Percentiles rank a stretch among this genome's conserved stretches.
These are phyloP conservation scores for Leccinum pseudoinsigne DNA, from an alignment of 1,284 basidiomycete species.

Conservation along the genomic window DNA sequence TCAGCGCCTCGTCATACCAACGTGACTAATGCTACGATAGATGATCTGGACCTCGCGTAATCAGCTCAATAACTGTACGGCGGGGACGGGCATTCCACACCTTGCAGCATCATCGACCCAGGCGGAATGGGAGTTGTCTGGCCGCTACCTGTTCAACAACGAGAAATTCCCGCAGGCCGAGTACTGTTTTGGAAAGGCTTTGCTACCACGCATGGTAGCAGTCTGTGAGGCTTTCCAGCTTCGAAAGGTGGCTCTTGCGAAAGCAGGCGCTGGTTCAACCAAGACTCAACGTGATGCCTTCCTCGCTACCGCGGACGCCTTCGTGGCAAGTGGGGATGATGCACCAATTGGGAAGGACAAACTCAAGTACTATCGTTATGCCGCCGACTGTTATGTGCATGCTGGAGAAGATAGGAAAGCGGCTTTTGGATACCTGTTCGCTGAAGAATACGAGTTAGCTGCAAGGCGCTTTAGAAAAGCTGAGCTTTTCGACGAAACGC, in stretches of 20 bases:
- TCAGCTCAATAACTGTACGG: slow-evolving; percentile 43
- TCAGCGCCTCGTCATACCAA: background rate
- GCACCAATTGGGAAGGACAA: slow-evolving; percentile 29
- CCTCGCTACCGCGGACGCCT: slow-evolving; percentile 47
- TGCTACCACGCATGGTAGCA: slow-evolving; percentile 40
- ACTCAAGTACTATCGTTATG: slow-evolving; percentile 45
- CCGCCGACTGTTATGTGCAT: slow-evolving; percentile 54
- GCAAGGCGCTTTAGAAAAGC: slow-evolving; percentile 49
- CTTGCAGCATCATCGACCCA: slow-evolving; percentile 48
- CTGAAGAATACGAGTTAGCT: slow-evolving; percentile 45
- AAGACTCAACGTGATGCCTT: slow-evolving; percentile 29
- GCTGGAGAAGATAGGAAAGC: slow-evolving; percentile 44
- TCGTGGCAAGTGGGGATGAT: slow-evolving; percentile 41
- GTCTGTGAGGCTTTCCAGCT: slow-evolving; percentile 48
- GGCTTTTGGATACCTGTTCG: slow-evolving; percentile 45
- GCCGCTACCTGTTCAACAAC: slow-evolving; percentile 51
- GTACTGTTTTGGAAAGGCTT: slow-evolving; percentile 58
- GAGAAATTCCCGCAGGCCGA: slow-evolving; percentile 60
- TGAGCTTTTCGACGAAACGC: slow-evolving; percentile 54
- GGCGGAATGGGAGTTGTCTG: slow-evolving; percentile 57
- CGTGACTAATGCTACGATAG: slow-evolving; percentile 32
- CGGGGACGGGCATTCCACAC: slow-evolving; percentile 45
- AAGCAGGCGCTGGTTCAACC: slow-evolving; percentile 16
- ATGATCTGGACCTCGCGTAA: slow-evolving; percentile 46
- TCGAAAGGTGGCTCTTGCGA: slow-evolving; percentile 41